Base-by-base conservation (phyloP, 495 filamentous ascomycete species). In the Cryomyces antarcticus region DNA sequence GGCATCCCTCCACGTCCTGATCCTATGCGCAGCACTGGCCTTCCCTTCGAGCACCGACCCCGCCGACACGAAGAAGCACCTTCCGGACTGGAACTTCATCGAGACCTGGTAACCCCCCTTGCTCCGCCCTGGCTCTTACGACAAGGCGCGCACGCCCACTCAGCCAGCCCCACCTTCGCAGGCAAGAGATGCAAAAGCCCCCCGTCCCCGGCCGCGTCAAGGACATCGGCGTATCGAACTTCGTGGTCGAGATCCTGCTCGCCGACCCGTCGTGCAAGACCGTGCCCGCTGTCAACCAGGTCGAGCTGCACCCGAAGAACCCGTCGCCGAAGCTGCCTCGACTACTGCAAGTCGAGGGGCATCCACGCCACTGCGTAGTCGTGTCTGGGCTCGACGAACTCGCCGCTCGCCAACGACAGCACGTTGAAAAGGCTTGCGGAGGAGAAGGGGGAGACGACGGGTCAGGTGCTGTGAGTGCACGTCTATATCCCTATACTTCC, bases 11-110 rank as follows among this genome's bases (percentile, higher is more conserved):
- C n/a, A n/a, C n/a, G n/a, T n/a, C n/a, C n/a, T n/a, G n/a, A n/a
- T n/a, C n/a, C n/a, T n/a, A n/a, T n/a, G n/a, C n/a, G n/a, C 30
- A 57, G 62, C 82, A 92, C 62, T 92, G 82, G 83, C 84, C 84
- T 6, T n/a, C n/a, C n/a, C n/a, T n/a, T 64, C 62, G 45, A 67
- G 67, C n/a, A 74, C 69, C 39, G 70, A 73, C 54, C 72, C 72
- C 37, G 58, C 62, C 10, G 68, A 75, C 56, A 41, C 51, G 52
- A 62, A 59, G 45, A 74, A 75, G 63, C 69, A 73, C 51, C 56
- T 66, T 9, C 69, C 70, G 30, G 71, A 81, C 61, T 88, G 81
- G 77, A 69, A 84, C 63, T 85, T 82, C 62, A 64, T 82, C 50
- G 76, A 87, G 63, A 84, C 81, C 41, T 29, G 28, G 43, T n/a